A percentile compares a stretch with the other conserved stretches of the same genome.
phyloP scores from a whole-genome alignment of 192 early-diverging fungal species.

The Oehlia diaphana region DNA sequence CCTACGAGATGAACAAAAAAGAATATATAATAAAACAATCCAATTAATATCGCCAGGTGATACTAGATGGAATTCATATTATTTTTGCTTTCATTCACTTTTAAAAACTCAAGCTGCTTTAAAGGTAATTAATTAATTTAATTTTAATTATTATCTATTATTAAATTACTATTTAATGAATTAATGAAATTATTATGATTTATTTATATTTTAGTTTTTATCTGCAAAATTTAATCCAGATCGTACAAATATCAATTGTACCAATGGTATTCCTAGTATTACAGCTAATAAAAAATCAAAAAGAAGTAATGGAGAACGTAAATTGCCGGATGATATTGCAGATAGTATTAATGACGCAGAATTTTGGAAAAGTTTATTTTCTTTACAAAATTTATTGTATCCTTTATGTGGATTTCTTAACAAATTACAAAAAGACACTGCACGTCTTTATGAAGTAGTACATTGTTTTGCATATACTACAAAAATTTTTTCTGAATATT shows the following conservation, averaged over 20 bases:
- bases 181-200: too few relatives aligned
- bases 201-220: too few relatives aligned
- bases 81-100: background rate
- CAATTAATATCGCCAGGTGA: background rate
- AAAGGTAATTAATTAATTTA: conserved; percentile 2
- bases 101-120: background rate
- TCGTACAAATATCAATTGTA: background rate
- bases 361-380: conserved; percentile 2
- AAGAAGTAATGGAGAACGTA: conserved; percentile 7
- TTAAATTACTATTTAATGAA: too few relatives aligned
- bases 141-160: too few relatives aligned
- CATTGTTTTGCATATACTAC: conserved; percentile 11
- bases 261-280: background rate
- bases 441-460: conserved; percentile 8
- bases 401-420: conserved; percentile 3
- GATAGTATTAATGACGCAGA: conserved; percentile 10
- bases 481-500: background rate
- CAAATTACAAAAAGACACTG: conserved; percentile 10
- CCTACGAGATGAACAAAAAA: background rate
- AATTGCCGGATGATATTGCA: background rate
- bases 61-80: background rate
- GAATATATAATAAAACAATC: background rate
- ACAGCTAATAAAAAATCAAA: background rate
- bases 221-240: background rate
- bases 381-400: conserved; percentile 17